Evolutionary conservation across 176 grass and related monocot genomes (phyloP), one percentile per base, ranked within the genome.

Genomic region (Avena sativa): DNA sequence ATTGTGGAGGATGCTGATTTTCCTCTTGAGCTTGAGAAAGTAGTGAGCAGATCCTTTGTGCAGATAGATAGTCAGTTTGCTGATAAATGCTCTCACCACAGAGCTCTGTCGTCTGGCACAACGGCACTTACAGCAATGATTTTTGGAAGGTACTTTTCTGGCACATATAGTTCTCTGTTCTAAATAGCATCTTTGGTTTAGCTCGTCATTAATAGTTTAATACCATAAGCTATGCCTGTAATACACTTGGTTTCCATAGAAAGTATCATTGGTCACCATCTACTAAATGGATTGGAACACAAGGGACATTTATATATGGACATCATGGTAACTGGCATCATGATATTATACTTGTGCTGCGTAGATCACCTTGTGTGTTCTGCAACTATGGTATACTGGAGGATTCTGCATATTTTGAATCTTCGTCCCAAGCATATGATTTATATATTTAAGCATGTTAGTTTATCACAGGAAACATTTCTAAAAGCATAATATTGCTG

Each of bases 1-100:
- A 96, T 99, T 48, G 92, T 92, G 17, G 90, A 99, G 90, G 97
- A 99, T 91, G 88, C 85, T 55, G 92, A 93, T 89, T 96, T 99
- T 69, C 97, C 97, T 81, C 75, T 96, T 9, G 83, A 99, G 63
- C 87, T 99, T 80, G 97, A 96, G 79, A 99, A 90, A 48, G 94
- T 89, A 13, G 87, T 99, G n/a, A 81, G 60, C 17, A 92, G 87
- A 76, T 96, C 94, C 16, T 99, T 91, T 90, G 52, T 99, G 75
- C 87, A 99, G 28, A 96, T 79, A 25, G 97, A 99, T 82, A 81
- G 52, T 68, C 87, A 94, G 79, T 96, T 94, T 77, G 92, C 90
- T 25, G 76, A 91, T 74, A 87, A 86, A 80, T 98, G 92, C 74
- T 86, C 91, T 74, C 74, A 82, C 87, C 89, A 87, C 25, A 59